phyloP scores from a whole-genome alignment of 192 early-diverging fungal species.

The Entomortierella lignicola region DNA sequence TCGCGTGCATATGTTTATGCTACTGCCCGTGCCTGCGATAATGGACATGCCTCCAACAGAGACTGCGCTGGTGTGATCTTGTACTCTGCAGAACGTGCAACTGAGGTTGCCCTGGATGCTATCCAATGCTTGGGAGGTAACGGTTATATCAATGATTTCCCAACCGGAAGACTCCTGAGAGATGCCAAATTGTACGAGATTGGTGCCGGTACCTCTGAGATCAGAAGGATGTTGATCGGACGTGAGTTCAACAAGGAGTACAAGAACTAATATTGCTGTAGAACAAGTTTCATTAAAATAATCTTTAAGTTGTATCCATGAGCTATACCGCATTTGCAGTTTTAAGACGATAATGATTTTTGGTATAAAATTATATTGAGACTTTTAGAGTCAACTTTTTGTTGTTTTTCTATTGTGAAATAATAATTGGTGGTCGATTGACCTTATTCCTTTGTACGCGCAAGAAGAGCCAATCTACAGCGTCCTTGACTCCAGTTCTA shows the following conservation, averaged over 20 bases:
- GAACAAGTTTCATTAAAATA: no score
- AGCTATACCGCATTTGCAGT: no score
- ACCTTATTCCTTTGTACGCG: conserved; percentile 86
- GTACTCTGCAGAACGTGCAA: conserved; percentile 94
- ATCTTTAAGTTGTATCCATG: no score
- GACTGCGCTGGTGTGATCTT: conserved; percentile 96
- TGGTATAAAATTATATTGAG: no score
- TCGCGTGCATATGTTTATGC: conserved; percentile 92
- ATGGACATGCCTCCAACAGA: conserved; percentile 81
- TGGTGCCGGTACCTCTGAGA: conserved; percentile 96
- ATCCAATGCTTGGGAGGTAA: conserved; percentile 97
- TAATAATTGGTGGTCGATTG: conserved; percentile 81
- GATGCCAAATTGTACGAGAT: conserved; percentile 98
- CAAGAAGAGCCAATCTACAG: conserved; percentile 91
- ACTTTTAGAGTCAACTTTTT: no score
- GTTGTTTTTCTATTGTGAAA: conserved; percentile 47
- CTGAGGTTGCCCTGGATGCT: conserved; percentile 91
- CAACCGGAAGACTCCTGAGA: conserved; percentile 86
- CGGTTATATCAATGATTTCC: conserved; percentile 95
- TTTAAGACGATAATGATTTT: no score
- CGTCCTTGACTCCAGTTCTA: conserved; percentile 85
- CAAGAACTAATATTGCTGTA: conserved; percentile 51
- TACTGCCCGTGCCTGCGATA: conserved; percentile 88
- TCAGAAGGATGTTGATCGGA: conserved; percentile 92
- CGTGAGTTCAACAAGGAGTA: conserved; percentile 80